A percentile compares a stretch with the other conserved stretches of the same genome.
phyloP scores from a whole-genome alignment of 371 early-diverging fungal species.

The Mucor racemosus region DNA sequence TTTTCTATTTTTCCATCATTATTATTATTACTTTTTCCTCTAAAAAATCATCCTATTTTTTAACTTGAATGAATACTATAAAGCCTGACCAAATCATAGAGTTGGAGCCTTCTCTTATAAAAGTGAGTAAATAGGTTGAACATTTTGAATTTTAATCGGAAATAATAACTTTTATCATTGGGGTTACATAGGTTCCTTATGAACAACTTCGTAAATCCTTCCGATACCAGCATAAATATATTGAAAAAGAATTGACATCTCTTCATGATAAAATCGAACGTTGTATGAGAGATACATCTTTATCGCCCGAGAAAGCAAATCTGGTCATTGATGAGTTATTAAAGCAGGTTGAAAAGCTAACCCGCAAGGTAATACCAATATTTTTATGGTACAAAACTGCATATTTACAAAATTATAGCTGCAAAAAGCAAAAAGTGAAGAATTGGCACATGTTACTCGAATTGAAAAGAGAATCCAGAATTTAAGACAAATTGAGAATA shows the following conservation, averaged over 20 bases:
- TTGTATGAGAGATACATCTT: constrained; percentile 36
- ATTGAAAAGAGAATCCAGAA: constrained; percentile 77
- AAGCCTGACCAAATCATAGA: constrained; percentile 79
- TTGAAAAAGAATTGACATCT: constrained; percentile 77
- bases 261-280: constrained; percentile 52
- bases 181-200: constrained; percentile 74
- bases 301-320: constrained; percentile 55
- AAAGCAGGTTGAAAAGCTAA: constrained; percentile 68
- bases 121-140: constrained; percentile 52
- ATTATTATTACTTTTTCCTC: not conserved
- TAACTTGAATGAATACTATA: constrained; percentile 67
- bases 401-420: constrained; percentile 49
- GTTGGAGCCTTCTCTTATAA: constrained; percentile 88
- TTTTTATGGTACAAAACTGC: no score
- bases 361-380: constrained; percentile 64
- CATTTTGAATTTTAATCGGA: not conserved
- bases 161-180: not conserved
- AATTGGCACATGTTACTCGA: constrained; percentile 65
- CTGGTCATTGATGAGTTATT: constrained; percentile 66
- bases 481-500: constrained; percentile 68
- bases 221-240: constrained; percentile 77
- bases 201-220: constrained; percentile 88
- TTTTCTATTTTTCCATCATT: not conserved
- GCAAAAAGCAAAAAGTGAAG: constrained; percentile 79
- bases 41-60: not conserved